These are phyloP conservation scores for Tremella fuciformis DNA, from an alignment of 768 basidiomycete genomes.

Conservation along the genomic window DNA sequence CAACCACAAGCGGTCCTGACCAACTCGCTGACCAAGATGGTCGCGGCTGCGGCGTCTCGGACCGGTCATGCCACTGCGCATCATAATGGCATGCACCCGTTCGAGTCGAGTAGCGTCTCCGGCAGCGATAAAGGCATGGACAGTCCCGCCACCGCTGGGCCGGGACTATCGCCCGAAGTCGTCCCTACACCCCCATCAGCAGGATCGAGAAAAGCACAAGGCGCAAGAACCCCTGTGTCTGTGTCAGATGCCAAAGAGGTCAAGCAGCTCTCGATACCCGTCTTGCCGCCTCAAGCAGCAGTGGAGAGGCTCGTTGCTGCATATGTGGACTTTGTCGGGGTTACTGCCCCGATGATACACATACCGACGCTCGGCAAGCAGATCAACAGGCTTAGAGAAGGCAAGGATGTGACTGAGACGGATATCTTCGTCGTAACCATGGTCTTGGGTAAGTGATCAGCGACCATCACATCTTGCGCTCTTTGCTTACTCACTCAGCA, in stretches of 20 bases:
- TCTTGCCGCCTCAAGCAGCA: conserved; percentile 51
- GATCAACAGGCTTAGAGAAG: conserved; percentile 47
- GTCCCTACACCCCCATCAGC: conserved; percentile 17
- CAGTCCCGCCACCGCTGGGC: conserved; percentile 4
- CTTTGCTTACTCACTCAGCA: conserved; percentile 28
- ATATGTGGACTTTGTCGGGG: conserved; percentile 53
- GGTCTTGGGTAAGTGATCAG: conserved; percentile 48
- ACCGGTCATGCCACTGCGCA: conserved; percentile 38
- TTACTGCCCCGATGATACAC: conserved; percentile 53
- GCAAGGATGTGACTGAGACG: conserved; percentile 46
- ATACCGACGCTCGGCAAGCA: conserved; percentile 51
- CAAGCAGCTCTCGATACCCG: conserved; percentile 44
- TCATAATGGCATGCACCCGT: conserved; percentile 2
- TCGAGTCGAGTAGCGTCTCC: conserved; percentile 1
- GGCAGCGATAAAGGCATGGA: conserved; percentile 27
- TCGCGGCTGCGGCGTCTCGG: conserved; percentile 46
- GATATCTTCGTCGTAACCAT: conserved; percentile 54
- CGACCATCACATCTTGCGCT: background rate
- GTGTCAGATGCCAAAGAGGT: background rate
- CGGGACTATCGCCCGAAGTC: conserved; percentile 15
- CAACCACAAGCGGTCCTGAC: conserved; percentile 23
- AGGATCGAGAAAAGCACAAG: background rate
- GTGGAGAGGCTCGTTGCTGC: conserved; percentile 52
- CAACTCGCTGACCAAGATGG: conserved; percentile 42
- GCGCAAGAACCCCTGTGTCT: conserved; percentile 4